Conservation (phyloP, 2,329 filamentous ascomycete genomes). For the Zymoseptoria tritici region DNA sequence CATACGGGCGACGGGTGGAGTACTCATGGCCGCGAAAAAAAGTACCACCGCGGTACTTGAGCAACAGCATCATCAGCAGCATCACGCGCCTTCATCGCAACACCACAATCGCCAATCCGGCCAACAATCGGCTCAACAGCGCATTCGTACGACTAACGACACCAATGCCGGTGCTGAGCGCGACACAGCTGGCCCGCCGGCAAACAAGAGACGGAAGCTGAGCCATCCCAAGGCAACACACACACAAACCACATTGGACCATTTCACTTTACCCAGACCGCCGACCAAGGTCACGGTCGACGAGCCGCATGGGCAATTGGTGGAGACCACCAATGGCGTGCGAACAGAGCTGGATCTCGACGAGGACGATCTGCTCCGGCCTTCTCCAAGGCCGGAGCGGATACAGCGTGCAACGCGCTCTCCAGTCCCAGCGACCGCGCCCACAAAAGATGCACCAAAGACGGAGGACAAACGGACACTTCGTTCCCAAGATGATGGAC, state of each 20-base stretch:
- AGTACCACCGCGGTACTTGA: neutral
- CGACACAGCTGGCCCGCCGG: neutral
- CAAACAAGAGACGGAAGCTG: neutral
- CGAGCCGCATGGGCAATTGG: constrained; percentile 36
- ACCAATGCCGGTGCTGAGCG: neutral
- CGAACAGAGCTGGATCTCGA: constrained; percentile 24
- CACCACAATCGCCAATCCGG: neutral
- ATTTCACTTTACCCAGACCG: constrained; percentile 25
- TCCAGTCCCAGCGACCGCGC: constrained; percentile 9
- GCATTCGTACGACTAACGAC: neutral
- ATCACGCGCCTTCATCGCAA: neutral
- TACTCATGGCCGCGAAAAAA: neutral
- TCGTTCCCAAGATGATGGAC: constrained; percentile 74
- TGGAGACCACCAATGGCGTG: constrained; percentile 39
- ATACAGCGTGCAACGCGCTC: constrained; percentile 7
- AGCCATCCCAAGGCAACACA: neutral
- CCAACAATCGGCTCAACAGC: neutral
- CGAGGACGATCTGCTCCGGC: constrained; percentile 14
- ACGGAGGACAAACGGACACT: constrained; percentile 64
- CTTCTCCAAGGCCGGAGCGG: constrained; percentile 8
- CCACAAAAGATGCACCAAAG: constrained; percentile 19
- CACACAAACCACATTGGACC: constrained; percentile 22
- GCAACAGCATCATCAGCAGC: neutral
- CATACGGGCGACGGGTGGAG: neutral
- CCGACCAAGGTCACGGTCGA: constrained; percentile 38